Percentiles rank a stretch among this genome's conserved stretches.
phyloP scores from a whole-genome alignment of 2,329 filamentous ascomycete genomes.

The Didymella arachidicola region DNA sequence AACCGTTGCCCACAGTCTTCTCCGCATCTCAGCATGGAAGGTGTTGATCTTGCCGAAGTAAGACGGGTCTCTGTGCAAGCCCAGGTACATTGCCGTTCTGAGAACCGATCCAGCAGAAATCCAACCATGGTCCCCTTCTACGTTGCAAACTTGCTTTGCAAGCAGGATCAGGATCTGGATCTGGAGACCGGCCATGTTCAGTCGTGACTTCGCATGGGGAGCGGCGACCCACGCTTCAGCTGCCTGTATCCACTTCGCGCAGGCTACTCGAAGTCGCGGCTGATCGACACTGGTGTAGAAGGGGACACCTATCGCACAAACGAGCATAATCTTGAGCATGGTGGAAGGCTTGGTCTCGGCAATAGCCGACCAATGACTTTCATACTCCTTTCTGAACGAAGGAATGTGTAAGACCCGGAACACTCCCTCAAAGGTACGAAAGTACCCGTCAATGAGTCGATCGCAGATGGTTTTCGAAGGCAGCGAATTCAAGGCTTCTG shows the following conservation, averaged over 20 bases:
- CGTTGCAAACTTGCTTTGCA: conserved; percentile 46
- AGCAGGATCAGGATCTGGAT: conserved; percentile 50
- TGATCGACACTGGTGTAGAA: conserved; percentile 61
- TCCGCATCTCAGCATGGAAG: conserved; percentile 51
- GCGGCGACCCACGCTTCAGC: conserved; percentile 62
- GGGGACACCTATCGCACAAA: conserved; percentile 45
- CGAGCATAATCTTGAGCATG: conserved; percentile 60
- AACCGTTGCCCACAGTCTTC: conserved; percentile 41
- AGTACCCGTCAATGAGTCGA: conserved; percentile 59
- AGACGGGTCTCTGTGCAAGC: conserved; percentile 52
- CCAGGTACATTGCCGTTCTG: conserved; percentile 52
- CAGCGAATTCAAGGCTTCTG: conserved; percentile 52
- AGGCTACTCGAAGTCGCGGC: conserved; percentile 48
- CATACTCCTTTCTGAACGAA: conserved; percentile 59
- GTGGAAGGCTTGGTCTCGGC: conserved; percentile 55
- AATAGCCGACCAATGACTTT: conserved; percentile 57
- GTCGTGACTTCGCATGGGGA: conserved; percentile 61
- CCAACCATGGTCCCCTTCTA: conserved; percentile 51
- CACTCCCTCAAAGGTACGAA: conserved; percentile 58
- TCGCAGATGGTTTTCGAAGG: conserved; percentile 58
- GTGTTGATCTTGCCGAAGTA: conserved; percentile 46
- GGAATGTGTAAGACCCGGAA: conserved; percentile 62
- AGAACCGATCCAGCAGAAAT: conserved; percentile 50
- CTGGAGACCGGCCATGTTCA: conserved; percentile 62
- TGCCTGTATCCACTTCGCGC: conserved; percentile 63